Conservation (phyloP, 768 basidiomycete species). For the Cystofilobasidium bisporidii region DNA sequence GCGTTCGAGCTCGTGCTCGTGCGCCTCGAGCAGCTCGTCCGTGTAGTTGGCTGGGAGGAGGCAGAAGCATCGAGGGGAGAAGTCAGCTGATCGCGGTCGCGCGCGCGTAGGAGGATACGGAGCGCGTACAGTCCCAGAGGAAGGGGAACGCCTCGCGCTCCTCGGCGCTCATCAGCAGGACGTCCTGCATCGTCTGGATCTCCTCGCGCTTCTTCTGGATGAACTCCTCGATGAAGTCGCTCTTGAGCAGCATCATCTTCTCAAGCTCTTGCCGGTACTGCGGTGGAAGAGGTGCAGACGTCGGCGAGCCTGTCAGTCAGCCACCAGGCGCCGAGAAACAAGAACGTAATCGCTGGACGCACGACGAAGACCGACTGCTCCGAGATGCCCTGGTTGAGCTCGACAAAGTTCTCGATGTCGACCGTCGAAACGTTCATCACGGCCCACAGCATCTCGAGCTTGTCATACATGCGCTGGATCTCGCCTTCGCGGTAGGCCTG, state of each 20-base stretch:
- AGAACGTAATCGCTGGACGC: background rate
- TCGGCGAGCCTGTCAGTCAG: background rate
- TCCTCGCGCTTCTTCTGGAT: slow-evolving; percentile 70
- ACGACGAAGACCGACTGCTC: slow-evolving; percentile 60
- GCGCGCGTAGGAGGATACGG: no score
- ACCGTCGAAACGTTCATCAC: slow-evolving; percentile 67
- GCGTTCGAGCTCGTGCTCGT: slow-evolving; percentile 72
- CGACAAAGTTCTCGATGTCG: slow-evolving; percentile 87
- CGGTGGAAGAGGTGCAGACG: background rate
- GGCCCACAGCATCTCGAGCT: slow-evolving; percentile 81
- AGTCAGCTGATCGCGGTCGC: no score
- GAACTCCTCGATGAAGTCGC: slow-evolving; percentile 77
- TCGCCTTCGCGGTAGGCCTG: slow-evolving; percentile 66
- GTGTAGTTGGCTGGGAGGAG: slow-evolving; percentile 62
- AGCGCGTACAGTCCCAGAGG: slow-evolving; percentile 62
- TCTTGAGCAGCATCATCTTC: slow-evolving; percentile 77
- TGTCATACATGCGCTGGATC: slow-evolving; percentile 90
- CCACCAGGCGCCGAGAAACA: background rate
- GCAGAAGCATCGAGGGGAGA: slow-evolving; percentile 13
- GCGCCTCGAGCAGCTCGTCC: slow-evolving; percentile 71
- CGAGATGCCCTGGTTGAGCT: slow-evolving; percentile 68
- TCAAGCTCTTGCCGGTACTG: slow-evolving; percentile 80
- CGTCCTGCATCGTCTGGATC: slow-evolving; percentile 72
- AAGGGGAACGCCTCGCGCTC: slow-evolving; percentile 71
- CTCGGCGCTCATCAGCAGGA: slow-evolving; percentile 72